Conservation (phyloP, 2,329 filamentous ascomycete genomes). For the Monosporascus cannonballus region DNA sequence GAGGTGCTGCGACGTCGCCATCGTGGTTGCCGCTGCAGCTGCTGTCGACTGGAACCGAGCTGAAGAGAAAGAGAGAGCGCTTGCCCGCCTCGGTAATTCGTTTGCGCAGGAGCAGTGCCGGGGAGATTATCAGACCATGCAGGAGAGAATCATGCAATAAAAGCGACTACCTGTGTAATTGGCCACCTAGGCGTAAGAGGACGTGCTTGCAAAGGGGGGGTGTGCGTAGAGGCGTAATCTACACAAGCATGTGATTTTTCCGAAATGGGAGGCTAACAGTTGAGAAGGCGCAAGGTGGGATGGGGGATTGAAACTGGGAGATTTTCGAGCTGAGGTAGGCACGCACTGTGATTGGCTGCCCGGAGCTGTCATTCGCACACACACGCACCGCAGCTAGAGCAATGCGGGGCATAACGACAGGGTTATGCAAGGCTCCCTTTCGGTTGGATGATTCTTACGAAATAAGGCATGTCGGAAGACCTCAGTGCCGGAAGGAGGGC, state of each 20-base stretch:
- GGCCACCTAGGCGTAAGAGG: too few species aligned
- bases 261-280: not conserved
- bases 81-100: too few species aligned
- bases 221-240: too few species aligned
- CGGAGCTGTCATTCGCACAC: not conserved
- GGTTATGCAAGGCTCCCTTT: not conserved
- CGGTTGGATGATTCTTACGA: too few species aligned
- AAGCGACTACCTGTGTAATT: too few species aligned
- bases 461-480: too few species aligned
- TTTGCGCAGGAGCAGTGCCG: too few species aligned
- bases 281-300: not conserved
- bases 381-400: not conserved
- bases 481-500: too few species aligned
- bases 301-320: not conserved
- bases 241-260: not conserved
- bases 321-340: slow-evolving; percentile 5
- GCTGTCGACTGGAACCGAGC: not conserved
- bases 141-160: too few species aligned
- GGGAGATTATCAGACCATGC: too few species aligned
- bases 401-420: not conserved
- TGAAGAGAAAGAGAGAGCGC: not conserved
- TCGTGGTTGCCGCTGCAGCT: slow-evolving; percentile 26
- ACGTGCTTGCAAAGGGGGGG: too few species aligned
- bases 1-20: slow-evolving; percentile 61
- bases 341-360: slow-evolving; percentile 1